phyloP scores from a whole-genome alignment of 129 eudicot species.

The Saposhnikovia divaricata region DNA sequence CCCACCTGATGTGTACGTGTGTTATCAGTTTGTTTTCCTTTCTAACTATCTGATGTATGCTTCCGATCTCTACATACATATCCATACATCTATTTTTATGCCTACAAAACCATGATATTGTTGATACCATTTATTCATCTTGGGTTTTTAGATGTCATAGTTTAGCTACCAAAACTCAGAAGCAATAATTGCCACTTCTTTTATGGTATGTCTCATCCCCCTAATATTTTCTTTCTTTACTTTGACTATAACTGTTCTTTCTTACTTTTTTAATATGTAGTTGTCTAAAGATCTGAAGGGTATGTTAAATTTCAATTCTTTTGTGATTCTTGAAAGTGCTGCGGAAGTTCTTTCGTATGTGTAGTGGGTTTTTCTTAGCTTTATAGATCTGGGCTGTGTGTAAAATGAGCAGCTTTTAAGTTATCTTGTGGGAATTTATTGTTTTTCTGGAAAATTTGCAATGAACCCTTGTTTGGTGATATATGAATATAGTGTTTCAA shows the following conservation, averaged over 20 bases:
- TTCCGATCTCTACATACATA: background rate
- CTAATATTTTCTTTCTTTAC: background rate
- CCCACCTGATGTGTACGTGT: background rate
- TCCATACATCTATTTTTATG: background rate
- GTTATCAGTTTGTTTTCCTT: background rate
- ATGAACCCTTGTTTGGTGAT: background rate
- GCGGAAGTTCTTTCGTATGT: background rate
- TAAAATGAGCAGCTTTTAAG: background rate
- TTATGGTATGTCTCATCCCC: conserved; percentile 3
- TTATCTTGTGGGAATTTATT: background rate
- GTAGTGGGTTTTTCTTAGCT: background rate
- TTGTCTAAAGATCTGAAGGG: background rate
- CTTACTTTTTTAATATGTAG: background rate
- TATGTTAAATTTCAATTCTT: background rate
- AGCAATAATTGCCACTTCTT: background rate
- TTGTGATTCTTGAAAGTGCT: background rate
- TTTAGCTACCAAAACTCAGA: background rate
- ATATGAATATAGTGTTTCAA: background rate
- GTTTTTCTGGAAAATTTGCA: background rate
- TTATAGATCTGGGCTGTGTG: background rate
- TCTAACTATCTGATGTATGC: background rate
- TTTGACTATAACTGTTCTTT: background rate
- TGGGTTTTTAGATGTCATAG: background rate
- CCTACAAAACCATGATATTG: background rate
- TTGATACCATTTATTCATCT: background rate